Evolutionary conservation across 139 green algal genomes (phyloP), one percentile per base, ranked within the genome.

Genomic region (Desmodesmus armatus): DNA sequence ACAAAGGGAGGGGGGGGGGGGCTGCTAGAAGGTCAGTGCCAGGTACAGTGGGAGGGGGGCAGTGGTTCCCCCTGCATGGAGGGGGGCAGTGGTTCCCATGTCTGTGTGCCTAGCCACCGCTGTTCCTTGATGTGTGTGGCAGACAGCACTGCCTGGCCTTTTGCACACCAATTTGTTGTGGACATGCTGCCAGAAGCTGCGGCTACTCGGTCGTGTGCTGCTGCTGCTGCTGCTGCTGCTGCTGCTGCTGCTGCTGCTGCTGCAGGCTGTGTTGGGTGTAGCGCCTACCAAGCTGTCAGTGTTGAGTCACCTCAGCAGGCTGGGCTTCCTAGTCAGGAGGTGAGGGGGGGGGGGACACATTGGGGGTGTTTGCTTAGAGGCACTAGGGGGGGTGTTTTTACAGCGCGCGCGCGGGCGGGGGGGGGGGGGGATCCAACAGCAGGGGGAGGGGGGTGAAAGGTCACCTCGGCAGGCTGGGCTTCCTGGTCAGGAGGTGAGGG

Each of bases 251-350:
- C 66, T 44, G 66, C 7, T 74, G 11, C 39, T 5, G 44, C 0
- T 73, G 37, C 73, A 82, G 76, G 76, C 40, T 33, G 25, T 9
- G 1, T 25, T 82, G 37, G 76, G 76, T 39, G 47, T 82, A 19
- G 23, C 5, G 15, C 55, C 40, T 19, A 19, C 39, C 25, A 17
- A 55, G 17, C 55, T 82, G 55, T 55, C 31, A 33, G 35, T 71
- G 53, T 44, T 82, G 55, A 71, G 55, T 43, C 76, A 82, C 55
- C 76, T 82, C 6, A 53, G 33, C 37, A 44, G 76, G 27, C 29
- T 82, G 3, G 76, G 76, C 37, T 82, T 43, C 9, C 37, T 41
- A 19, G 55, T 82, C 76, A 82, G 43, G 41, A 51, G 76, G 76
- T 82, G 35, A 5, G 44, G 6, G 13, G 19, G 31, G 27, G 1